A percentile compares a stretch with the other conserved stretches of the same genome.
phyloP scores from a whole-genome alignment of 1,284 basidiomycete species.

The Trametes sp. region DNA sequence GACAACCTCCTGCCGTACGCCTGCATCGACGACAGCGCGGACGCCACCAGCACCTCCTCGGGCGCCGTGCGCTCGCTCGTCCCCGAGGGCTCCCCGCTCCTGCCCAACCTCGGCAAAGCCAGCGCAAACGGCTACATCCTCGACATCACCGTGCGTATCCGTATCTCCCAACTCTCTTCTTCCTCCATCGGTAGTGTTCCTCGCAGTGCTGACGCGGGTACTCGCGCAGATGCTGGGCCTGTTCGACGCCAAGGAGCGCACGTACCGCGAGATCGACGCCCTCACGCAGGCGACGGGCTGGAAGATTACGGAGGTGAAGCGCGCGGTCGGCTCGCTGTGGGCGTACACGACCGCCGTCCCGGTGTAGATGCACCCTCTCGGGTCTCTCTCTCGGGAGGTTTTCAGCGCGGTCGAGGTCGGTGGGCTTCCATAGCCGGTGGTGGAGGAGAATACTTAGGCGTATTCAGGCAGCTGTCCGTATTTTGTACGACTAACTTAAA shows the following conservation, averaged over 20 bases:
- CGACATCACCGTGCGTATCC: conserved; percentile 19
- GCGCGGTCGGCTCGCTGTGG: conserved; percentile 26
- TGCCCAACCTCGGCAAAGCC: conserved; percentile 30
- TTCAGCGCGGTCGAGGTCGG: too few relatives aligned
- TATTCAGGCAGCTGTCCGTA: too few relatives aligned
- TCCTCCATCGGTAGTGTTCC: too few relatives aligned
- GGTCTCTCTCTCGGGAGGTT: too few relatives aligned
- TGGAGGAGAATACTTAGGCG: too few relatives aligned
- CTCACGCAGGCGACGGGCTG: conserved; percentile 66
- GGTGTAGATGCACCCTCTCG: conserved; percentile 1
- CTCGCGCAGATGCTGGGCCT: conserved; percentile 66
- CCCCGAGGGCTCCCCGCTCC: conserved; percentile 27
- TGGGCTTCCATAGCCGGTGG: too few relatives aligned
- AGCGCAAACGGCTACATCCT: conserved; percentile 26
- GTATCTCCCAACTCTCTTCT: background rate
- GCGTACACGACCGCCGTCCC: conserved; percentile 27
- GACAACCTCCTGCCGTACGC: conserved; percentile 33
- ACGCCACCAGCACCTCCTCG: conserved; percentile 2
- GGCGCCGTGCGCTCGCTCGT: conserved; percentile 25
- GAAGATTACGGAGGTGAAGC: conserved; percentile 60
- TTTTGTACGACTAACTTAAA: too few relatives aligned
- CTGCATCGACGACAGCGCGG: conserved; percentile 24
- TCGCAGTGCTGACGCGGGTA: background rate
- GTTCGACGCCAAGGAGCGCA: conserved; percentile 72
- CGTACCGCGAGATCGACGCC: conserved; percentile 63